Evolutionary conservation across 2,329 filamentous ascomycete species (phyloP).

Genomic region (Scedosporium boydii): DNA sequence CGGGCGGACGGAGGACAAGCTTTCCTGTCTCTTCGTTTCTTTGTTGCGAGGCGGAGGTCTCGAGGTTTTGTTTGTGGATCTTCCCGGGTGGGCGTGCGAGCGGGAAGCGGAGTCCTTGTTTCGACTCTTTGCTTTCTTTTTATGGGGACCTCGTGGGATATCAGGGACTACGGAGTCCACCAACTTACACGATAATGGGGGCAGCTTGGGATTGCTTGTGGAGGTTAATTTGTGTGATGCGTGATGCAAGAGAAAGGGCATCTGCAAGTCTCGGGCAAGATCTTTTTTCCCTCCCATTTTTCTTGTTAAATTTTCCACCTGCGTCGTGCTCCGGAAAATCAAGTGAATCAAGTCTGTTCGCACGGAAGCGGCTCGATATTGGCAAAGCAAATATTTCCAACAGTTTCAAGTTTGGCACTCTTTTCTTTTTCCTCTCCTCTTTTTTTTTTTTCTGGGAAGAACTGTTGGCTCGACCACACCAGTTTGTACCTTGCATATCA

Average conservation of each 20-base stretch:
- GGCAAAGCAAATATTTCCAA: background rate
- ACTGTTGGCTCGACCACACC: slow-evolving; percentile 4
- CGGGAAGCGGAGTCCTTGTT: too few relatives aligned
- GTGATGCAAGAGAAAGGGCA: background rate
- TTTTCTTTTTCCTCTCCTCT: too few relatives aligned
- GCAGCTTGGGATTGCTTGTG: background rate
- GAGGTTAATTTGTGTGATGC: background rate
- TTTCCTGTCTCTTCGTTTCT: too few relatives aligned
- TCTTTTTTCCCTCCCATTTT: background rate
- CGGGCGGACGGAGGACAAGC: background rate
- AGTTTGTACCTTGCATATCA: slow-evolving; percentile 1
- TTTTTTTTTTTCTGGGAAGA: background rate
- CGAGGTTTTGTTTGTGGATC: too few relatives aligned
- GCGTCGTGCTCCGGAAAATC: background rate
- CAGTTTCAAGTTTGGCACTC: background rate
- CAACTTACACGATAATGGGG: background rate
- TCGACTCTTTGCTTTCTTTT: too few relatives aligned
- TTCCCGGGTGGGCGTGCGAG: too few relatives aligned
- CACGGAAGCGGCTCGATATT: background rate
- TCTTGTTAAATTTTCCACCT: background rate
- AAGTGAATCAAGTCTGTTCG: too few relatives aligned
- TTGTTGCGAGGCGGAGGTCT: too few relatives aligned
- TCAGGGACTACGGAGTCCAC: too few relatives aligned
- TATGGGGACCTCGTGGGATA: too few relatives aligned
- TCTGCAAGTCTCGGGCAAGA: background rate